These are phyloP conservation scores for Hyphopichia buzzinii DNA, from an alignment of 1,139 yeast genomes.

Conservation along the genomic window DNA sequence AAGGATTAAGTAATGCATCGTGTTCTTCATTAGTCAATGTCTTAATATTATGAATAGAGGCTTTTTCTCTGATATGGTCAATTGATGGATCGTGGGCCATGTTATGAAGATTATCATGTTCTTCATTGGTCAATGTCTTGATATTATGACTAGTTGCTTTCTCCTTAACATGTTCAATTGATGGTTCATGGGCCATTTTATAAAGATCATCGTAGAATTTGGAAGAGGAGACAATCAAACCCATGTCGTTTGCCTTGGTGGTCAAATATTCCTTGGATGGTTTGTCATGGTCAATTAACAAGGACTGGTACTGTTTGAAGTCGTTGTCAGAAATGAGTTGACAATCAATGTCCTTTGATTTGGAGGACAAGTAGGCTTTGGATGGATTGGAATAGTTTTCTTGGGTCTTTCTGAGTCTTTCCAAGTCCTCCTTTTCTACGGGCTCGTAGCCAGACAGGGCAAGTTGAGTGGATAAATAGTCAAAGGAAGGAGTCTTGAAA, in stretches of 20 bases:
- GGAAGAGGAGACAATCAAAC: conserved; percentile 24
- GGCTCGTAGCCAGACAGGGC: conserved; percentile 15
- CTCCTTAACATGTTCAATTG: conserved; percentile 20
- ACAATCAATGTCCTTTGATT: conserved; percentile 23
- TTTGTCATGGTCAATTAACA: conserved; percentile 29
- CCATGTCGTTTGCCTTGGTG: conserved; percentile 26
- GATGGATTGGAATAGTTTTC: conserved; percentile 23
- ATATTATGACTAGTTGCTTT: conserved; percentile 18
- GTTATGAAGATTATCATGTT: conserved; percentile 9
- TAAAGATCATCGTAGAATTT: conserved; percentile 24
- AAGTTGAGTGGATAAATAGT: conserved; percentile 10
- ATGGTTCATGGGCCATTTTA: conserved; percentile 22
- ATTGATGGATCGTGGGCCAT: conserved; percentile 5
- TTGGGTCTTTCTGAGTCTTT: conserved; percentile 14
- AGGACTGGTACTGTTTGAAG: conserved; percentile 17
- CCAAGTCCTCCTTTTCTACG: conserved; percentile 17
- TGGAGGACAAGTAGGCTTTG: conserved; percentile 23
- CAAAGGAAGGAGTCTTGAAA: conserved; percentile 17
- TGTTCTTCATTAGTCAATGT: conserved; percentile 17
- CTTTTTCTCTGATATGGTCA: conserved; percentile 7
- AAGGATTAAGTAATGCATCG: conserved; percentile 17
- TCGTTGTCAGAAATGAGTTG: conserved; percentile 25
- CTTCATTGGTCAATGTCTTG: conserved; percentile 14
- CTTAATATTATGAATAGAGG: neutral
- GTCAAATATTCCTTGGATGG: conserved; percentile 24